These are phyloP conservation scores for Chrysoporthe puriensis DNA, from an alignment of 2,329 filamentous ascomycete genomes.

Conservation along the genomic window DNA sequence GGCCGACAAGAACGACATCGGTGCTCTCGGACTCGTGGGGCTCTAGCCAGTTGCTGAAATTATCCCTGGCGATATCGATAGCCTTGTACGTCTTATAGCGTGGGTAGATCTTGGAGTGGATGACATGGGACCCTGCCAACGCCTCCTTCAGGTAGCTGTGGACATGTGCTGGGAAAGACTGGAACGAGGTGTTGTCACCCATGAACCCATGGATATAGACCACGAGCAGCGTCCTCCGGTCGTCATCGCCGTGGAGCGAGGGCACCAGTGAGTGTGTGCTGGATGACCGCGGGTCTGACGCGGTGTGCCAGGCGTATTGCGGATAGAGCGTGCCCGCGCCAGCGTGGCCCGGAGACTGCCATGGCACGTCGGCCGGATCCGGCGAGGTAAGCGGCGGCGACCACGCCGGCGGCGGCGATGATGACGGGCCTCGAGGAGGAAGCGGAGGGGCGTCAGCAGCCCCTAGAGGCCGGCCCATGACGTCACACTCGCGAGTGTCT, in stretches of 20 bases:
- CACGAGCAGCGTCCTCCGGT: conserved; percentile 66
- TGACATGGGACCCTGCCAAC: conserved; percentile 72
- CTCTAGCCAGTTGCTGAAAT: conserved; percentile 80
- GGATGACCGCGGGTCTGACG: conserved; percentile 50
- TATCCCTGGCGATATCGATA: conserved; percentile 74
- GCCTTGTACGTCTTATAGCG: conserved; percentile 76
- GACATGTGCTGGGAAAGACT: conserved; percentile 84
- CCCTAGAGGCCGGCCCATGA: conserved; percentile 22
- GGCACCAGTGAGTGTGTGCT: conserved; percentile 51
- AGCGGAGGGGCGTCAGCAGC: conserved; percentile 8
- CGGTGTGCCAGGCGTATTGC: conserved; percentile 28
- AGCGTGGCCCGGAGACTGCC: conserved; percentile 13
- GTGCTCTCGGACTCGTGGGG: conserved; percentile 75
- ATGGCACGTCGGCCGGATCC: conserved; percentile 14
- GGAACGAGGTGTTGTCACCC: conserved; percentile 67
- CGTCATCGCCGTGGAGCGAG: conserved; percentile 40
- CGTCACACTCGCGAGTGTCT: conserved; percentile 16
- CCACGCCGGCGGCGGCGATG: conserved; percentile 24
- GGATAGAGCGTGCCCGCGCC: conserved; percentile 13
- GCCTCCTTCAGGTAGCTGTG: conserved; percentile 72
- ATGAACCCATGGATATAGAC: conserved; percentile 46
- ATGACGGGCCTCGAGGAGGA: conserved; percentile 9
- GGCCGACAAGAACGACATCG: conserved; percentile 82
- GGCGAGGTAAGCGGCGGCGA: conserved; percentile 13
- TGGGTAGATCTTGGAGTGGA: conserved; percentile 87